Base-by-base conservation (phyloP, 2,329 filamentous ascomycete genomes). In the Trichoderma gracile region DNA sequence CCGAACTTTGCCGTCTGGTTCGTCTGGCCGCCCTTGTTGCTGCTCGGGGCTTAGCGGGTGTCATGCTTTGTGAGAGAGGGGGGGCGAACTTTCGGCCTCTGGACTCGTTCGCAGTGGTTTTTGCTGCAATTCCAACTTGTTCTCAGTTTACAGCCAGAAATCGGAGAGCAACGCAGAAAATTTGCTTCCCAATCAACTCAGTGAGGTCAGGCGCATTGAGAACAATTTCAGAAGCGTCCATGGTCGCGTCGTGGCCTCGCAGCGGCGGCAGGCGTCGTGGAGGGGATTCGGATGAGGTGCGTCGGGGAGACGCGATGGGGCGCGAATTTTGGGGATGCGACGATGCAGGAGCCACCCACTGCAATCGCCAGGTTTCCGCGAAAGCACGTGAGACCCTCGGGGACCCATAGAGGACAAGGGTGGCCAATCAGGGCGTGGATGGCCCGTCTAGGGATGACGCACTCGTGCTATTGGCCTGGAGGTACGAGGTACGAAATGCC, bases 271-370 rank as follows among this genome's bases (percentile, higher is more conserved):
- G 54, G 61, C 65, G 68, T 75, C 66, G 66, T 73, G 74, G 76
- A 73, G 77, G 77, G 75, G 70, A 74, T 58, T 75, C 73, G 70
- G 69, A 73, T 74, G 75, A 77, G 69, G 76, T 78, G 72, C 47
- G 33, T 72, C 71, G 69, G 76, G 76, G 73, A 77, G 76, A 79
- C 79, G 78, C 78, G 79, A 77, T 75, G 72, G 60, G 75, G 73
- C 76, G 76, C 76, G 76, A 74, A 74, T 66, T 73, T 75, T 71
- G 74, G 72, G 74, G 73, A 71, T 59, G 56, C 64, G 54, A n/a
- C 52, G 46, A 66, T 70, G 70, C 70, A 69, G 10, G 72, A 73
- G 70, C 59, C 66, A 68, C 72, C 67, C 66, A 67, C 70, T 69
- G 68, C 5, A 38, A 67, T 71, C 76, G 74, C 78, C 76, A 79